Base-by-base conservation (phyloP, 1,284 basidiomycete genomes). In the Testicularia cyperi region DNA sequence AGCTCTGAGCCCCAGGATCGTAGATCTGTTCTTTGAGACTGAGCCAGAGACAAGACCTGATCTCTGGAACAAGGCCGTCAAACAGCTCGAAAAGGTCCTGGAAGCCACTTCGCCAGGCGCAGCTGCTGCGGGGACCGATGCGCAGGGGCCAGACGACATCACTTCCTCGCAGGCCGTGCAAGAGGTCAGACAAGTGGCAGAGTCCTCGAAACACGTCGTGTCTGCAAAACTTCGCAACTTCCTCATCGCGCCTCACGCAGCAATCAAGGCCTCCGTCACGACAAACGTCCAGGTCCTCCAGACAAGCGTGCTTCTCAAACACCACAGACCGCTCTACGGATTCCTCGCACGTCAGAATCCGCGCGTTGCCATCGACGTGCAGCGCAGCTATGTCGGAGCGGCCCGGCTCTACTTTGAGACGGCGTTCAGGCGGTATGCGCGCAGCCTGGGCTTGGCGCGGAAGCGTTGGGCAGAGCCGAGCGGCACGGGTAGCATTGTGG, bases 381-480 rank as follows among this genome's bases (percentile, higher is more conserved):
- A 94, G 77, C 82, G 90, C 35, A 86, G 88, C 4, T 99, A 99
- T 74, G 80, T 88, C 23, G 83, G 83, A 32, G 85, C 88, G 10
- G 88, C 89, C 4, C 83, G 92, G 16, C 83, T 90, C 15, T 99
- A 96, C 76, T 97, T 92, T 60, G 95, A 99, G 78, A 97, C 95
- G 14, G 90, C 88, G 0, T 92, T 98, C 73, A 80, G 95, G 48
- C 81, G 95, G 36, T 99, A 98, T 75, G 83, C 86, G 21, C 81
- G 95, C 23, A 87, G 57, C 34, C 34, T 74, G 0, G 48, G 44
- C 10, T 44, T 46, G 4, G 29, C 60, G 7, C 22, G 65, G 5
- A 46, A 65, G 16, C 29, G 65, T 6, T 70, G 68, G 68, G 21
- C 3, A 15, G 68, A 70, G 29, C n/a, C 40, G n/a, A n/a, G n/a